A percentile compares a stretch with the other conserved stretches of the same genome.
Conservation (phyloP, 2,329 filamentous ascomycete genomes). For the Neodidymelliopsis sp. region DNA sequence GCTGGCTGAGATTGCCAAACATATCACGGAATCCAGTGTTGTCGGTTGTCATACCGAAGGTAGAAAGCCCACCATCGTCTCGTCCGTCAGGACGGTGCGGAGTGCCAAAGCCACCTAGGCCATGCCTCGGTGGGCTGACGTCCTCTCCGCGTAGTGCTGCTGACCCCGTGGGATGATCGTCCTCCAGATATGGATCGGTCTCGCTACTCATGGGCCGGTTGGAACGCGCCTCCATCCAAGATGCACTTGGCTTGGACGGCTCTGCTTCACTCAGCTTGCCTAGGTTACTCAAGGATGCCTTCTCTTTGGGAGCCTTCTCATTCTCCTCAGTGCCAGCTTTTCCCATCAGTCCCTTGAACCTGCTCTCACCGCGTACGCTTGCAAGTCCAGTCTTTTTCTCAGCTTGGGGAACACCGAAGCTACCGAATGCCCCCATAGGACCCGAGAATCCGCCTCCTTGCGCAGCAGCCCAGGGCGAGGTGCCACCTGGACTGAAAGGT, state of each 20-base stretch:
- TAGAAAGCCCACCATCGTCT: slow-evolving; percentile 66
- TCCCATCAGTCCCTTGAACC: slow-evolving; percentile 83
- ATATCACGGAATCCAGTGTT: slow-evolving; percentile 65
- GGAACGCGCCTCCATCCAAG: slow-evolving; percentile 59
- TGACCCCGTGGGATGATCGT: slow-evolving; percentile 70
- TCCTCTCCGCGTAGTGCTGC: slow-evolving; percentile 81
- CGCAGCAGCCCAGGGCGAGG: slow-evolving; percentile 65
- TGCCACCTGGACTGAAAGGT: slow-evolving; percentile 60
- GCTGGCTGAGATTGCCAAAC: slow-evolving; percentile 64
- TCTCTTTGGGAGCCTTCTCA: slow-evolving; percentile 60
- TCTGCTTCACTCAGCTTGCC: slow-evolving; percentile 63
- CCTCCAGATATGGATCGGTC: slow-evolving; percentile 76
- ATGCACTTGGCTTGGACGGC: slow-evolving; percentile 55
- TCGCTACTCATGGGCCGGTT: slow-evolving; percentile 65
- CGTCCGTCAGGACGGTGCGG: slow-evolving; percentile 58
- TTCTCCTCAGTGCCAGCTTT: slow-evolving; percentile 77
- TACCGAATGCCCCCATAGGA: slow-evolving; percentile 86
- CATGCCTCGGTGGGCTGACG: slow-evolving; percentile 62
- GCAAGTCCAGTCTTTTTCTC: slow-evolving; percentile 78
- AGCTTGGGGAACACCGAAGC: slow-evolving; percentile 68
- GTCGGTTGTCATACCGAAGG: slow-evolving; percentile 67
- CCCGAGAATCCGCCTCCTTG: slow-evolving; percentile 67
- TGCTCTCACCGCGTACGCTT: slow-evolving; percentile 76
- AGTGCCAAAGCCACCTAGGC: slow-evolving; percentile 53
- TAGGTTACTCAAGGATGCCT: slow-evolving; percentile 61